These are phyloP conservation scores for Rhipidocladum racemiflorum DNA, from an alignment of 176 grass and related monocot species.

Conservation along the genomic window DNA sequence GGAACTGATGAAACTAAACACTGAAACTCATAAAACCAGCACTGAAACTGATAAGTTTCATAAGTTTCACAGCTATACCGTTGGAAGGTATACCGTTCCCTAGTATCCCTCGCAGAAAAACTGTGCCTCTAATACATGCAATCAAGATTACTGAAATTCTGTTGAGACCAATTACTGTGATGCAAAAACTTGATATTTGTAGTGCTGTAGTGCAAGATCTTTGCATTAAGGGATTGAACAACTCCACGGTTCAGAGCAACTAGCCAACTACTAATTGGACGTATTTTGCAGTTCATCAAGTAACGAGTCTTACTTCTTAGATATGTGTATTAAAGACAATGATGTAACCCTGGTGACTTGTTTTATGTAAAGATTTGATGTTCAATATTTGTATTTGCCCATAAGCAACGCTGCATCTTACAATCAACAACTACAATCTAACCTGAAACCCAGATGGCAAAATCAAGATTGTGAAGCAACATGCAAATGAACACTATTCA, in stretches of 20 bases:
- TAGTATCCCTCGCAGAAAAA: too few relatives aligned
- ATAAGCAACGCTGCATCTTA: not conserved
- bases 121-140: not conserved
- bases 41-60: too few relatives aligned
- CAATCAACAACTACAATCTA: not conserved
- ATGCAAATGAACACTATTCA: too few relatives aligned
- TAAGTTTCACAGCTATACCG: too few relatives aligned
- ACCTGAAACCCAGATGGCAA: not conserved
- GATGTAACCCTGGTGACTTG: not conserved
- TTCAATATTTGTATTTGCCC: not conserved
- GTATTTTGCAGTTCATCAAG: not conserved
- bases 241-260: not conserved
- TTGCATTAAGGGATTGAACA: not conserved
- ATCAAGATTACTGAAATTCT: not conserved
- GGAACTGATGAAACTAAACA: too few relatives aligned
- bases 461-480: too few relatives aligned
- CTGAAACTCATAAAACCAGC: too few relatives aligned
- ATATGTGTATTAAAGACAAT: too few relatives aligned
- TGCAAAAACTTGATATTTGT: not conserved
- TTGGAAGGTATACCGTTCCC: too few relatives aligned
- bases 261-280: not conserved
- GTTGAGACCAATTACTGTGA: not conserved
- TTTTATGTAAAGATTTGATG: not conserved
- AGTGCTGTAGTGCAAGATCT: not conserved
- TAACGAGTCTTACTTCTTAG: not conserved